phyloP scores from a whole-genome alignment of 768 basidiomycete genomes.

The Panellus pusillus region DNA sequence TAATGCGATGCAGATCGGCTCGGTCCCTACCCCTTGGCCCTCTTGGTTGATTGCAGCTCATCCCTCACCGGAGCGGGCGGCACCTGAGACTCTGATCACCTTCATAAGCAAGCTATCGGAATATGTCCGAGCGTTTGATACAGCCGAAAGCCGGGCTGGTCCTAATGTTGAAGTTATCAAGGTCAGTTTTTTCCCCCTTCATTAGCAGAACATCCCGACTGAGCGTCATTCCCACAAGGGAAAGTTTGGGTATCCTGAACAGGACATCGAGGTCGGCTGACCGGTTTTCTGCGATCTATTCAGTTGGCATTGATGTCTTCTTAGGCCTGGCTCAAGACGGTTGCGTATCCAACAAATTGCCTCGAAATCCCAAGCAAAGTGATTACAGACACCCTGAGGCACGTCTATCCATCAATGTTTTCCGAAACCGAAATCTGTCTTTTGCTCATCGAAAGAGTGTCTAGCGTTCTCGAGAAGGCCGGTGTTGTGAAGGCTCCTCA shows the following conservation, averaged over 20 bases:
- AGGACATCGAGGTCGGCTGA: conserved; percentile 68
- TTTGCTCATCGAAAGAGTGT: conserved; percentile 4
- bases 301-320: not conserved
- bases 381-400: conserved; percentile 71
- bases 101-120: conserved; percentile 68
- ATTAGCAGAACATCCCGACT: too few relatives aligned
- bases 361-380: conserved; percentile 61
- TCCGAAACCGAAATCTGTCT: not conserved
- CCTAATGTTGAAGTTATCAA: conserved; percentile 75
- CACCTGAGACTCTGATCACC: conserved; percentile 42
- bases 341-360: conserved; percentile 72
- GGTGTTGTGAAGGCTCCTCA: conserved; percentile 64
- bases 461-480: conserved; percentile 72
- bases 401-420: conserved; percentile 23
- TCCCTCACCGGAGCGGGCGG: conserved; percentile 57
- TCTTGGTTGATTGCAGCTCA: conserved; percentile 95
- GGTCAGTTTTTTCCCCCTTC: too few relatives aligned
- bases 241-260: conserved; percentile 78
- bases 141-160: conserved; percentile 52
- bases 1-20: conserved; percentile 60
- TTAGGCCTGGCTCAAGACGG: conserved; percentile 84
- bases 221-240: conserved; percentile 6
- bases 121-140: conserved; percentile 69
- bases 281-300: not conserved
- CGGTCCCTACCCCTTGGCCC: conserved; percentile 92